Evolutionary conservation across 257 asterid genomes (phyloP), one percentile per base, ranked within the genome.

Genomic region (Lithospermum erythrorhizon): DNA sequence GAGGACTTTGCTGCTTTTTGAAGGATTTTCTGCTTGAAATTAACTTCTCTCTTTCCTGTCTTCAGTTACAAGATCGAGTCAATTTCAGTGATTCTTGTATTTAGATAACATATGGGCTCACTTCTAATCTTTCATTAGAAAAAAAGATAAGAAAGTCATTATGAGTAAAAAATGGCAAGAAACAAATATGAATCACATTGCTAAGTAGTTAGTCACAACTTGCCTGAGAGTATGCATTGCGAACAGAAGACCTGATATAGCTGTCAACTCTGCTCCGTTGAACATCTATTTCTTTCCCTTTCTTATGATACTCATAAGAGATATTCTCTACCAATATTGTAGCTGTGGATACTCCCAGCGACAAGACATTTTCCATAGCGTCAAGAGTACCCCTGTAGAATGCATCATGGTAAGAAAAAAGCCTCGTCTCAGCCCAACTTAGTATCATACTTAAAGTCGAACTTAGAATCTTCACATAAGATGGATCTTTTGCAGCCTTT

Each of bases 1-100:
- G 88, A 64, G 85, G 77, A 72, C 80, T 82, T 57, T 70, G 89
- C 69, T 82, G 89, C 59, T 63, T 75, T 72, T 82, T 85, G 55
- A 86, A 78, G 24, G 86, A 83, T 70, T 76, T 77, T 78, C 81
- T 85, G 80, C 78, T 77, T 57, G 89, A 70, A 73, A 80, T 73
- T 70, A 82, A 53, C 79, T 74, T 87, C 81, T 83, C 89, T 61
- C 76, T 83, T 87, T 80, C 95, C 98, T 90, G 96, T 87, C 89
- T 78, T 82, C 79, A 79, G 67, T 75, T 63, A 78, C 76, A 77
- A 76, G 78, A 61, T 71, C 51, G 57, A 67, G 66, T 65, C 72
- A 32, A 30, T 54, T 13, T 0, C 15, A 41, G 49, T 41, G 4
- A 41, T 41, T 14, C 49, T 41, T 11, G 17, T 41, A 41, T 41